Base-by-base conservation (phyloP, 176 grass and related monocot species). In the Bromus sterilis region DNA sequence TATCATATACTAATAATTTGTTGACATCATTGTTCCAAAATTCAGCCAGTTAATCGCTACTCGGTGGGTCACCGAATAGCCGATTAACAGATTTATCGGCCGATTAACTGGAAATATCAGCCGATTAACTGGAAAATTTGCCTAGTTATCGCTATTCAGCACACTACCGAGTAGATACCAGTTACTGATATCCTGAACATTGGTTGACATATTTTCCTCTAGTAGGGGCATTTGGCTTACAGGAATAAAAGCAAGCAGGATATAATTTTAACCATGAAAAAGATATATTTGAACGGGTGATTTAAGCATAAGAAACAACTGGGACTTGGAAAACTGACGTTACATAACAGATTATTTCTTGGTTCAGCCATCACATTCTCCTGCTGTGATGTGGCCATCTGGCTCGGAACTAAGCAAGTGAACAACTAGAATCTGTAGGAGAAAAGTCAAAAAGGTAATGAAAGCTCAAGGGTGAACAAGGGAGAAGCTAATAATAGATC, bases 271-370 rank as follows among this genome's bases (percentile, higher is more conserved):
- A 35, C 34, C 56, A 78, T 34, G 26, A 41, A 28, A 35, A 76
- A 21, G 20, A 39, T 56, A 33, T 42, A 35, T 56, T 80, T 65
- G 32, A 41, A 73, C 10, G 21, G 16, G n/a, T 24, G 13, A 33
- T 62, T 78, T 73, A 78, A 78, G 6, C 15, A 29, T 35, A 74
- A 75, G 13, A 88, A 79, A 60, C 13, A 66, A 60, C 18, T 7
- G 15, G 12, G n/a, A 10, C 16, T 44, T 79, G 9, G 39, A 65
- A 46, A 66, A 84, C 30, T 74, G 25, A 43, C 15, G 60, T 6
- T 56, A 82, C 41, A 40, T 77, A 66, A 29, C 66, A 76, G 9
- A 14, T 11, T 74, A 42, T 48, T 73, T 26, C 14, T 44, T 83
- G 74, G 11, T 56, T 83, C 25, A 73, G 33, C 66, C 51, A 31